Base-by-base conservation (phyloP, 2,329 filamentous ascomycete genomes). In the Arthrocladium fulminans region DNA sequence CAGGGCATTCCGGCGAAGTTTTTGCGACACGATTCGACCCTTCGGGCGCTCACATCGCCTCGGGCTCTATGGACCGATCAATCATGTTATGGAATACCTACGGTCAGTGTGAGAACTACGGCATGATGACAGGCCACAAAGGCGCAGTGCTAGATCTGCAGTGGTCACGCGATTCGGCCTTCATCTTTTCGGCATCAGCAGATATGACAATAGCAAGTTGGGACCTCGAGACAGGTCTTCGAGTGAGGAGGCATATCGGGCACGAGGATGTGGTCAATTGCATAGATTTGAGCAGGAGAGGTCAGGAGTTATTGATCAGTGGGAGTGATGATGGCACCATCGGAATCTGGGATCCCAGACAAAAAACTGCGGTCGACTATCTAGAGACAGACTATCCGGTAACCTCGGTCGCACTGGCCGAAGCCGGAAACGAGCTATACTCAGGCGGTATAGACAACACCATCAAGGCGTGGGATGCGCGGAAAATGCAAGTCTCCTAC, bases 11-110 rank as follows among this genome's bases (percentile, higher is more conserved):
- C 25, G 88, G 87, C 17, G 92, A 98, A 70, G 80, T 98, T 41
- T 97, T 97, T 63, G 77, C 87, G 20, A 85, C 87, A 42, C 84
- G 86, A 62, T 98, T 98, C 63, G 88, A 96, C 63, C 84, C 87
- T 2, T 84, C 84, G 2, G 90, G 89, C 37, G 84, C 88, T 54
- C 75, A 88, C 55, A 92, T 97, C 59, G 92, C 92, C 35, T 97
- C 92, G 1, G 90, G 88, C 7, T 92, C 88, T 10, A 95, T 96
- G 86, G 92, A 98, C 64, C 79, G 89, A 59, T 86, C 82, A 50
- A 92, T 98, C 94, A 87, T 97, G 68, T 77, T 98, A 24, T 98
- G 92, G 92, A 81, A 85, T 60, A 94, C 89, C 1, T 88, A 90
- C 53, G 90, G 88, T 60, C 79, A 88, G 59, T 96, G 90, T 70